Percentiles rank a stretch among this genome's conserved stretches.
Evolutionary conservation across 495 filamentous ascomycete genomes (phyloP).

Genomic region (Corynascus novoguineensis): DNA sequence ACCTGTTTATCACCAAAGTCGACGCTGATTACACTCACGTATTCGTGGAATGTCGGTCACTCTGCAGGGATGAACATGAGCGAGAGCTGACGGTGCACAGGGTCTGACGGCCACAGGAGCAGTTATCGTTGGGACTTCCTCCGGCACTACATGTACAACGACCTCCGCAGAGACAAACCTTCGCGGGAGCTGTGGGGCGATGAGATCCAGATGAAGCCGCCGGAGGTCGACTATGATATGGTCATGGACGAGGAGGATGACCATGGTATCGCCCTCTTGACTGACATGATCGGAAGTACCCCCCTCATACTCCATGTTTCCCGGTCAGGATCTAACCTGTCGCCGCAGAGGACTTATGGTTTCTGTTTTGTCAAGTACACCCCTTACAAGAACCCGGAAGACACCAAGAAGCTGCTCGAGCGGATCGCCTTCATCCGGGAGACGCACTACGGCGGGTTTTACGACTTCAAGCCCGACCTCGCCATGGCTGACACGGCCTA

Average conservation of each 20-base stretch:
- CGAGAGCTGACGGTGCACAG: constrained; percentile 15
- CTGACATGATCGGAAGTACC: constrained; percentile 36
- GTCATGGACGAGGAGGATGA: constrained; percentile 54
- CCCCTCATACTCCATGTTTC: neutral
- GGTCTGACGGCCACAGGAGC: constrained; percentile 51
- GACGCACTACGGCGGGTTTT: constrained; percentile 94
- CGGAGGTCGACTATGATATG: constrained; percentile 51
- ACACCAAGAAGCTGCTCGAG: constrained; percentile 65
- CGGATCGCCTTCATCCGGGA: constrained; percentile 74
- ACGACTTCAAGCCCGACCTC: constrained; percentile 87
- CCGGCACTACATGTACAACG: constrained; percentile 37
- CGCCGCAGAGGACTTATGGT: constrained; percentile 46
- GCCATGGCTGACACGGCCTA: constrained; percentile 91
- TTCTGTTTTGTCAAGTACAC: constrained; percentile 66
- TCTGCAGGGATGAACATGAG: neutral
- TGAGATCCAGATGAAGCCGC: constrained; percentile 37
- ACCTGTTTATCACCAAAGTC: constrained; percentile 41
- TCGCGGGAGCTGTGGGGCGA: constrained; percentile 3
- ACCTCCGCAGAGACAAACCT: neutral
- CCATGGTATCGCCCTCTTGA: constrained; percentile 25
- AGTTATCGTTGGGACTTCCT: constrained; percentile 50
- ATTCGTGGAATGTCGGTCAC: constrained; percentile 39
- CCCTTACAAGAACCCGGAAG: constrained; percentile 56
- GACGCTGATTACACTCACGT: constrained; percentile 31
- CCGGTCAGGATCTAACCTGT: neutral